Evolutionary conservation across 257 asterid genomes (phyloP).

Genomic region (Ilex asprella): DNA sequence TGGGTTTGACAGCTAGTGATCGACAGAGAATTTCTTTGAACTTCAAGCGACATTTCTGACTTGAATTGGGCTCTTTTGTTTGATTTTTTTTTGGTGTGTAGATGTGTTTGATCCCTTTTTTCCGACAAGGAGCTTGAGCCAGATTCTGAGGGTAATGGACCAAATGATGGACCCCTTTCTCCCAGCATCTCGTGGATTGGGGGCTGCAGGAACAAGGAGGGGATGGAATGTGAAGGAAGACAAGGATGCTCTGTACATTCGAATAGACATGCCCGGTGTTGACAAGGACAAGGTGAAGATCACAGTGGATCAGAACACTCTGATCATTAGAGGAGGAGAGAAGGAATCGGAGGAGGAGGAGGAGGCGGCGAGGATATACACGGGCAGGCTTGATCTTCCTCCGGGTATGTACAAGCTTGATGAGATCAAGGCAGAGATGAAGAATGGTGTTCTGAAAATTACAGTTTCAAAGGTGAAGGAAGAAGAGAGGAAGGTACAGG

Average conservation of each 20-base stretch:
- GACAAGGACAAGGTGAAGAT: slow-evolving; percentile 40
- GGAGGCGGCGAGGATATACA: slow-evolving; percentile 16
- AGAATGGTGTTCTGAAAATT: slow-evolving; percentile 38
- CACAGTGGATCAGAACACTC: slow-evolving; percentile 28
- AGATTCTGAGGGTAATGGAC: slow-evolving; percentile 68
- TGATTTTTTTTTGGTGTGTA: not conserved
- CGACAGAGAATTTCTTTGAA: too few species aligned
- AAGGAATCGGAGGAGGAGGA: slow-evolving; percentile 24
- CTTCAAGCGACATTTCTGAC: too few species aligned
- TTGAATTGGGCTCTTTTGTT: too few species aligned
- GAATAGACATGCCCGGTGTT: slow-evolving; percentile 45
- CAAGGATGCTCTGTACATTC: slow-evolving; percentile 17
- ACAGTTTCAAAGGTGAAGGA: slow-evolving; percentile 33
- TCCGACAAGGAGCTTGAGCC: slow-evolving; percentile 53
- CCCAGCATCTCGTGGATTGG: not conserved
- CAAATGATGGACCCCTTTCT: slow-evolving; percentile 36
- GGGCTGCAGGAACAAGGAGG: slow-evolving; percentile 10
- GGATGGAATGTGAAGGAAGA: slow-evolving; percentile 41
- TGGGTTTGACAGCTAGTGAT: not conserved
- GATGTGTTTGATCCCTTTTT: slow-evolving; percentile 59
- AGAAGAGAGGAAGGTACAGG: slow-evolving; percentile 30
- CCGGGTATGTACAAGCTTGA: slow-evolving; percentile 22
- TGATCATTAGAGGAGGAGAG: slow-evolving; percentile 27
- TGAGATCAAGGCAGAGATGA: slow-evolving; percentile 41
- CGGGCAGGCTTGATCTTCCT: slow-evolving; percentile 29